Evolutionary conservation across 805 yeast species (phyloP), one percentile per base, ranked within the genome.

Genomic region (Nakazawaea wickerhamii): DNA sequence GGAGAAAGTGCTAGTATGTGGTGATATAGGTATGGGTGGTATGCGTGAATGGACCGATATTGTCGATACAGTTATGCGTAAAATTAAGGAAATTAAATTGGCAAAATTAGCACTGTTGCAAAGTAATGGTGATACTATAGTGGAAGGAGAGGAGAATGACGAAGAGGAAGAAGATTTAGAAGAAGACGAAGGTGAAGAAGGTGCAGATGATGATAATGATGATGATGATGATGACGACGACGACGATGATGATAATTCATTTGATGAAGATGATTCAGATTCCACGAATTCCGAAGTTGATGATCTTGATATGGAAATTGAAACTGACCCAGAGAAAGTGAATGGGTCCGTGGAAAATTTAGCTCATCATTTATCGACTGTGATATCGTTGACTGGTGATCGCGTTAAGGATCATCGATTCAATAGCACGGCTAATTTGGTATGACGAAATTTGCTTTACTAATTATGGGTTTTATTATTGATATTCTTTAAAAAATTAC

Each of bases 11-110:
- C 84, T 56, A 88, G 95, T 44, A 32, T 88, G 90, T 65, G 98
- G 99, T 48, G 98, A 91, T 54, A 89, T 93, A 44, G 98, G 98
- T n/a, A 84, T 93, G 88, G 98, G 99, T 38, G 98, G 99, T 42
- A 93, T 93, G 98, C 84, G 90, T 82, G 98, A 93, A 54, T 88
- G 95, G 79, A 84, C 87, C 59, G 97, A 90, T 59, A 83, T 93
- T 53, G 96, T 89, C 15, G 95, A 89, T 57, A 79, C 80, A 53
- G 72, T 87, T 38, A 95, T 85, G 17, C 70, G 80, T 62, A 83
- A 81, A 57, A 65, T 89, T 46, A 79, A 50, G 77, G 81, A 49
- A 71, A 79, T 44, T 64, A 75, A 17, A 53, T 49, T 20, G 50
- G 49, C 10, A 51, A 52, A 21, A 57, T 52, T 17, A 60, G 56